phyloP scores from a whole-genome alignment of 2,329 filamentous ascomycete species.

The Pseudogymnoascus sp. region DNA sequence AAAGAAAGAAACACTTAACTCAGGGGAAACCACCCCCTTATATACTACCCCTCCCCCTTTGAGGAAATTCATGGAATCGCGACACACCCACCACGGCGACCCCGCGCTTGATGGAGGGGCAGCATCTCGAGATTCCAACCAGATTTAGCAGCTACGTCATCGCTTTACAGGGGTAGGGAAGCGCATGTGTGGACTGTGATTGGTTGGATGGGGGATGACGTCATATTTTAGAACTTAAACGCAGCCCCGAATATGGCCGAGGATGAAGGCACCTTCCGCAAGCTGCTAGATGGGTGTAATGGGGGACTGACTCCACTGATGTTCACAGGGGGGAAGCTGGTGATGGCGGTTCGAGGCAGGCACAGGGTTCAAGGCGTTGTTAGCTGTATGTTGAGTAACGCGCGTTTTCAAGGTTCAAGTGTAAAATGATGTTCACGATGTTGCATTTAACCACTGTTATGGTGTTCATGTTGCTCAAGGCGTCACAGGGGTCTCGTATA shows the following conservation, averaged over 20 bases:
- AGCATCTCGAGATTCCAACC: not conserved
- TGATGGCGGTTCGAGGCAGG: not conserved
- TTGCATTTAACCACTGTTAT: not conserved
- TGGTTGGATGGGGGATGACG: not conserved
- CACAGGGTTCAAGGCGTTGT: not conserved
- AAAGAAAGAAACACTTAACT: not conserved
- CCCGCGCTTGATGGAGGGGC: constrained; percentile 8
- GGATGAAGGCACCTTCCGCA: not conserved
- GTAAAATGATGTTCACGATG: not conserved
- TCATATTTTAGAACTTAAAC: not conserved
- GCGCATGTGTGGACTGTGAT: not conserved
- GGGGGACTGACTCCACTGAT: not conserved
- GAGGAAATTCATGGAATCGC: not conserved
- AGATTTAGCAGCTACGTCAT: not conserved
- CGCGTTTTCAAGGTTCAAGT: not conserved
- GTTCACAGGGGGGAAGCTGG: not conserved
- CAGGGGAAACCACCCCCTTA: not conserved
- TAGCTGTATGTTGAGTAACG: no score
- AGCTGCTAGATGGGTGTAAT: not conserved
- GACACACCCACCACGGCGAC: not conserved
- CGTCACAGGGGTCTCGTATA: not conserved
- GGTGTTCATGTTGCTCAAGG: not conserved
- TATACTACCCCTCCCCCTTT: not conserved
- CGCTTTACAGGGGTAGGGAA: not conserved
- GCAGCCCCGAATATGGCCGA: not conserved